A percentile compares a stretch with the other conserved stretches of the same genome.
These are phyloP conservation scores for Austroboletus festivus DNA, from an alignment of 768 basidiomycete genomes.

Conservation along the genomic window DNA sequence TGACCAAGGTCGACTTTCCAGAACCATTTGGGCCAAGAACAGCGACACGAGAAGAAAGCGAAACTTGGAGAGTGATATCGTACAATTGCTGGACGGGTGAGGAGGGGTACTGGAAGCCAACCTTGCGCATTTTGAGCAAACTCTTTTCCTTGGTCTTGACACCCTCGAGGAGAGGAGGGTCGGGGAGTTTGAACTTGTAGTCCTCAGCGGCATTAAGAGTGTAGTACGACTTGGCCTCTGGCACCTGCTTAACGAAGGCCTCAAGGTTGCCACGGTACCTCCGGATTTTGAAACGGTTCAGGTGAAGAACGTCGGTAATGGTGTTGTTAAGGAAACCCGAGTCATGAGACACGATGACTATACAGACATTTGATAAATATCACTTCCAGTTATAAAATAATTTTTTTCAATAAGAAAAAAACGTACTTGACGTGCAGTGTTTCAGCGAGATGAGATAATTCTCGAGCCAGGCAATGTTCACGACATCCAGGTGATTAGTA, in stretches of 20 bases:
- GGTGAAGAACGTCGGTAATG: conserved; percentile 94
- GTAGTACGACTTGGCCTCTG: conserved; percentile 98
- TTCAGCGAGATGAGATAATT: conserved; percentile 84
- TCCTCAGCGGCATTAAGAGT: conserved; percentile 93
- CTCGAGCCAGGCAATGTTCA: conserved; percentile 98
- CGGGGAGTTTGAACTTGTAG: conserved; percentile 98
- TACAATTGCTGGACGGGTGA: conserved; percentile 84
- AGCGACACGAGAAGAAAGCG: conserved; percentile 96
- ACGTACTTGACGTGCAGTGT: conserved; percentile 87
- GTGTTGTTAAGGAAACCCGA: conserved; percentile 97
- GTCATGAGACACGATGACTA: conserved; percentile 97
- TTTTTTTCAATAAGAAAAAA: background rate
- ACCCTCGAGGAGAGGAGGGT: conserved; percentile 96
- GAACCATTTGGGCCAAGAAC: conserved; percentile 99
- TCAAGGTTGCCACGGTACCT: conserved; percentile 95
- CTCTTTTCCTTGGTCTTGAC: conserved; percentile 99
- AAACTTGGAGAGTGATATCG: conserved; percentile 96
- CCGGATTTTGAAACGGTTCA: conserved; percentile 97
- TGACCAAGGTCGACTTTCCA: conserved; percentile 96
- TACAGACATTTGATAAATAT: conserved; percentile 4
- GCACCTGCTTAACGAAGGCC: conserved; percentile 89
- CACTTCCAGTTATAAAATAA: background rate
- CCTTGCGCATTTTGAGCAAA: conserved; percentile 95
- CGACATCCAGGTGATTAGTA: conserved; percentile 94
- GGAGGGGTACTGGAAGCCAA: conserved; percentile 94